Evolutionary conservation across 768 basidiomycete species (phyloP), one percentile per base, ranked within the genome.

Genomic region (Tricholoma sp.): DNA sequence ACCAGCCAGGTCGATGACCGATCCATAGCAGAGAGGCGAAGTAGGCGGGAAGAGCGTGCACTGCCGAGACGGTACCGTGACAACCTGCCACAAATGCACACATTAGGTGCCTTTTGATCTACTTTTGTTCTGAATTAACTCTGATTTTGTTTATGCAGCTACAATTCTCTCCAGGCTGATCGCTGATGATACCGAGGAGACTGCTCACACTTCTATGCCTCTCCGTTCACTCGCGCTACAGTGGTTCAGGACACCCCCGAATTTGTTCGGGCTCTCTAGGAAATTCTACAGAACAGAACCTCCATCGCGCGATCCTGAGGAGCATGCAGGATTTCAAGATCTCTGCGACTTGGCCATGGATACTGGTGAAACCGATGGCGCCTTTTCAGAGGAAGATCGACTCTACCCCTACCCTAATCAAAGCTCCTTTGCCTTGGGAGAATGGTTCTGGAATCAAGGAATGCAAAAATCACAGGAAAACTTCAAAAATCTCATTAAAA

Each of bases 361-460:
- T 6, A 13, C 34, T 34, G 12, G n/a, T n/a, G n/a, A n/a, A 13
- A 2, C 15, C 15, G 7, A 7, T 41, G 39, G n/a, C 7, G n/a
- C 5, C 3, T 4, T 17, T n/a, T 41, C 15, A n/a, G 9, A 10
- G 2, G 29, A 32, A 1, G 8, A 33, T 11, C 47, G 4, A 17
- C n/a, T 36, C 3, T 44, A 33, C 10, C 55, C 50, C 1, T 56
- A 56, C 34, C 55, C 50, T 7, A 56, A 56, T 18, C 9, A 17
- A 42, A 52, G 20, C 24, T 56, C 55, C 3, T 56, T 51, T 13
- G 8, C 34, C 12, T 50, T 56, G 18, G 55, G 55, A 20, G 55
- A 56, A 18, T 56, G 55, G 55, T 44, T 15, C 28, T 56, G 55
- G 55, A 44, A 51, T 31, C 24, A 42, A 3, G 20, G 50, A n/a